These are phyloP conservation scores for Butyriboletus loyo DNA, from an alignment of 768 basidiomycete genomes.

Conservation along the genomic window DNA sequence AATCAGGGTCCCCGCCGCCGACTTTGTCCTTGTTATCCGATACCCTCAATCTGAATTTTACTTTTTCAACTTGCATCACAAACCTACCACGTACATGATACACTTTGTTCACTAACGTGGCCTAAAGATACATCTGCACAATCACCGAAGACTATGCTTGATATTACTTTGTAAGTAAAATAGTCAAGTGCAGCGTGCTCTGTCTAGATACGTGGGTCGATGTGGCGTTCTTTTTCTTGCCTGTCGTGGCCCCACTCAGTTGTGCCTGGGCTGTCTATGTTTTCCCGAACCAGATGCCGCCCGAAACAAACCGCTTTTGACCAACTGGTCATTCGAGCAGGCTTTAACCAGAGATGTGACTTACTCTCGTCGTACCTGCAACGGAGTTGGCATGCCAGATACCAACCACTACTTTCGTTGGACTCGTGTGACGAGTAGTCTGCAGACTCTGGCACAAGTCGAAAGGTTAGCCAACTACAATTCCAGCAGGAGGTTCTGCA, in stretches of 20 bases:
- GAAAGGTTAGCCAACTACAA: not conserved
- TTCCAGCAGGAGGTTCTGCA: not conserved
- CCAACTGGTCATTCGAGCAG: not conserved
- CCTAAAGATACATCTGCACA: not conserved
- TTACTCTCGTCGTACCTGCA: conserved; percentile 27
- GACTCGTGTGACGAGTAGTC: not conserved
- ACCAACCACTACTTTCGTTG: not conserved
- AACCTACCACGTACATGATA: no score
- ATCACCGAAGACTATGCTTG: not conserved
- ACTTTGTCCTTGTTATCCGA: not conserved
- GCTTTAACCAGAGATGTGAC: conserved; percentile 14
- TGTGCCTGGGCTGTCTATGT: no score
- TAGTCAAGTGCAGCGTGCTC: no score
- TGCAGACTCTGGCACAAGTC: not conserved
- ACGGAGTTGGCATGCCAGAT: not conserved
- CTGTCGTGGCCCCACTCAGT: no score
- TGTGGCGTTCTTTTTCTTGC: no score
- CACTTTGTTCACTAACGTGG: no score
- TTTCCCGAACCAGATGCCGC: not conserved
- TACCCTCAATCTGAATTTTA: no score
- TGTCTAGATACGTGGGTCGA: not conserved
- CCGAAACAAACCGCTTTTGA: conserved; percentile 5
- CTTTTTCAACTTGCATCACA: not conserved
- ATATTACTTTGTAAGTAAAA: not conserved
- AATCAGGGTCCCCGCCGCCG: conserved; percentile 8